phyloP scores from a whole-genome alignment of 371 early-diverging fungal species.

The Smittium culicis region DNA sequence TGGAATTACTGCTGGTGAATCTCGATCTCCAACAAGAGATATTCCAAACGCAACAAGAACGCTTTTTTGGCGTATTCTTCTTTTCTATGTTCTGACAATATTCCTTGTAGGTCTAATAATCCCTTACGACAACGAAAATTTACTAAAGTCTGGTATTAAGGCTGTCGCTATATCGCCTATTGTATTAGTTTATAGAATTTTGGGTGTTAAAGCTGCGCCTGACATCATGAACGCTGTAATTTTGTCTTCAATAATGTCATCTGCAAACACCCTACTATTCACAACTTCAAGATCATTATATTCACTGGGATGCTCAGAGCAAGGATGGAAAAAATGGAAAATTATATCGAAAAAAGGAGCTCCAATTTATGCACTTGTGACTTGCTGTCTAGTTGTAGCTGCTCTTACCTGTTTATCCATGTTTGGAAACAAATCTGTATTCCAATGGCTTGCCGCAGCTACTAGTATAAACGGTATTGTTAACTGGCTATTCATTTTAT shows the following conservation, averaged over 20 bases:
- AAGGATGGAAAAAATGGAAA: constrained; percentile 39
- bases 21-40: constrained; percentile 48
- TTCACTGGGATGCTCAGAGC: constrained; percentile 45
- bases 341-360: constrained; percentile 22
- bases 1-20: constrained; percentile 59
- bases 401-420: constrained; percentile 18
- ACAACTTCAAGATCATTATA: constrained; percentile 48
- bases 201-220: constrained; percentile 46
- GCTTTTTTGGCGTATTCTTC: constrained; percentile 57
- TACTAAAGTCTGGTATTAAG: constrained; percentile 31
- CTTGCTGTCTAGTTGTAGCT: constrained; percentile 17
- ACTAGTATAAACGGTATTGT: constrained; percentile 58
- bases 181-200: constrained; percentile 49
- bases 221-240: constrained; percentile 55
- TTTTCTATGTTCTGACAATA: constrained; percentile 55
- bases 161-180: constrained; percentile 47
- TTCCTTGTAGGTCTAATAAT: constrained; percentile 52
- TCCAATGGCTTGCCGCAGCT: constrained; percentile 52
- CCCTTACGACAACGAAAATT: constrained; percentile 44
- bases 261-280: constrained; percentile 53
- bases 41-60: constrained; percentile 55
- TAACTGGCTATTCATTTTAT: constrained; percentile 59
- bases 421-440: constrained; percentile 36
- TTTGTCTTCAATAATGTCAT: constrained; percentile 50
- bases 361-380: constrained; percentile 19